phyloP scores from a whole-genome alignment of 495 filamentous ascomycete species.

The Polyplosphaeria fusca region DNA sequence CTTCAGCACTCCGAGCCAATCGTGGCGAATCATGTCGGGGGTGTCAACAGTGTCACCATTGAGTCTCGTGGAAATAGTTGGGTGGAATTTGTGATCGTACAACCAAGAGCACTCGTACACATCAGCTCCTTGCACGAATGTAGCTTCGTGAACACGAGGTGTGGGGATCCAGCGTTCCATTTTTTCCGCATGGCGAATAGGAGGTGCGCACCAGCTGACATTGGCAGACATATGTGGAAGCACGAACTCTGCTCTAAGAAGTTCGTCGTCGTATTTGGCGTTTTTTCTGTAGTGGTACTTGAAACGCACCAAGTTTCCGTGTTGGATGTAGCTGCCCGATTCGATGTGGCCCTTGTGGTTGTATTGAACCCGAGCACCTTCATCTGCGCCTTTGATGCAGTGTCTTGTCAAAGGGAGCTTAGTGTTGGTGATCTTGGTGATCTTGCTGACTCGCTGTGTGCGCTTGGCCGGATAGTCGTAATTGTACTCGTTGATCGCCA shows the following conservation, averaged over 20 bases:
- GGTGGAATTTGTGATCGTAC: conserved; percentile 63
- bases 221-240: conserved; percentile 54
- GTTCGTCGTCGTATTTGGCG: conserved; percentile 53
- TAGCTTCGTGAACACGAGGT: conserved; percentile 58
- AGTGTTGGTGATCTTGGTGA: conserved; percentile 24
- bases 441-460: conserved; percentile 16
- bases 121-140: conserved; percentile 53
- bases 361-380: conserved; percentile 52
- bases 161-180: conserved; percentile 59
- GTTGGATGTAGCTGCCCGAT: conserved; percentile 55
- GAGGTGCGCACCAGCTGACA: conserved; percentile 59
- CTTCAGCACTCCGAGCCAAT: conserved; percentile 53
- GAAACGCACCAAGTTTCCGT: conserved; percentile 55
- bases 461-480: conserved; percentile 46
- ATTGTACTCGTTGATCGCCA: conserved; percentile 50
- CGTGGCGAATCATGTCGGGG: conserved; percentile 58
- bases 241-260: conserved; percentile 57
- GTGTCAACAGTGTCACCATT: conserved; percentile 55
- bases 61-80: conserved; percentile 55
- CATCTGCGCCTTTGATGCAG: conserved; percentile 49
- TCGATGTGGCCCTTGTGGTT: conserved; percentile 55
- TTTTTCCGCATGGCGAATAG: conserved; percentile 51
- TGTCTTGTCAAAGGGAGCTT: conserved; percentile 50
- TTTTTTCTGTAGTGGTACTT: conserved; percentile 59
- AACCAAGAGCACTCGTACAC: conserved; percentile 56